Conservation (phyloP, 257 asterid species). For the Jasminum sambac region DNA sequence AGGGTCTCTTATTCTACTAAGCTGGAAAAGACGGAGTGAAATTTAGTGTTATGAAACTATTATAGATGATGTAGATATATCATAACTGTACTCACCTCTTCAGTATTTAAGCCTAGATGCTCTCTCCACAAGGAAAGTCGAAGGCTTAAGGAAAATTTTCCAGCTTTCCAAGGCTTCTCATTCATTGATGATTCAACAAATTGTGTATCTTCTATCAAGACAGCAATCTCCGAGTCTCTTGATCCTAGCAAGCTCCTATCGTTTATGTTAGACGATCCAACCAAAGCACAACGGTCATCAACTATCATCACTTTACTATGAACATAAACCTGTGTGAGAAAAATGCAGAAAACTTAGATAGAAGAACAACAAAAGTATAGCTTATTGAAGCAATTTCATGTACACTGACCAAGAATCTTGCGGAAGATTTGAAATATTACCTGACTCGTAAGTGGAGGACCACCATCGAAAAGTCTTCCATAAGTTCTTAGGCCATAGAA, state of each 20-base stretch:
- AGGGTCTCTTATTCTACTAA: constrained; percentile 68
- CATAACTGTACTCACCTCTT: constrained; percentile 53
- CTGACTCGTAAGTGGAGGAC: constrained; percentile 86
- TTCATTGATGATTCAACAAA: constrained; percentile 77
- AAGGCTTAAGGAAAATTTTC: constrained; percentile 70
- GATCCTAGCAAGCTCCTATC: constrained; percentile 98
- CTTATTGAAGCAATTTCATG: background rate
- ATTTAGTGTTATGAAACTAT: constrained; percentile 9
- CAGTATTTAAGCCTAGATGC: constrained; percentile 69
- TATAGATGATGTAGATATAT: background rate
- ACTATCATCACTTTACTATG: constrained; percentile 96
- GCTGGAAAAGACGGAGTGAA: constrained; percentile 39
- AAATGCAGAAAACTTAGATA: constrained; percentile 12
- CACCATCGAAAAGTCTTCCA: constrained; percentile 67
- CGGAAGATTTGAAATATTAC: constrained; percentile 35
- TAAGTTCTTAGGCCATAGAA: constrained; percentile 82
- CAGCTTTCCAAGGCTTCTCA: constrained; percentile 85
- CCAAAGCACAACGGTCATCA: constrained; percentile 72
- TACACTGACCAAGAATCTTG: background rate
- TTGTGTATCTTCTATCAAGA: constrained; percentile 77
- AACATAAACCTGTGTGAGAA: constrained; percentile 65
- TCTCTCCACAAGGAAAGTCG: constrained; percentile 89
- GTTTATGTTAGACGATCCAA: constrained; percentile 91
- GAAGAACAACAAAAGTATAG: background rate
- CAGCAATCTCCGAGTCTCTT: constrained; percentile 95